Evolutionary conservation across 2,329 filamentous ascomycete species (phyloP).

Genomic region (Pseudogymnoascus sp.): DNA sequence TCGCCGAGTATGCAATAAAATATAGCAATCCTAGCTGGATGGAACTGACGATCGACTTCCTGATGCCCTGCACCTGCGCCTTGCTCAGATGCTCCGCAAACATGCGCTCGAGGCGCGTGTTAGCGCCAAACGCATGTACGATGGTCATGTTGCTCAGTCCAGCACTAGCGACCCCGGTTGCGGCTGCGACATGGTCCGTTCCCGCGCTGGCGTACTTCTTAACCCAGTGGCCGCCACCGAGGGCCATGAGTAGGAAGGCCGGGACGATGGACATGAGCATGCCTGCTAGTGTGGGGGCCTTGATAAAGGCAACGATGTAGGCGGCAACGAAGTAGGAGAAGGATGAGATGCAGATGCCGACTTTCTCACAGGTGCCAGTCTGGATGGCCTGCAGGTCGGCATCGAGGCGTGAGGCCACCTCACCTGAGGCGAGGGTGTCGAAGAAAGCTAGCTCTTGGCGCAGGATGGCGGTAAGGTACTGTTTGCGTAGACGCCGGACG

Average conservation of each 20-base stretch:
- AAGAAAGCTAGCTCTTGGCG: conserved; percentile 45
- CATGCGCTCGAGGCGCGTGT: conserved; percentile 29
- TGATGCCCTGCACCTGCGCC: conserved; percentile 34
- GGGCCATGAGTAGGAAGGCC: conserved; percentile 43
- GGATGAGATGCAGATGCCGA: conserved; percentile 46
- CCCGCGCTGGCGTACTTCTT: conserved; percentile 35
- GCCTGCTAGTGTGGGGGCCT: conserved; percentile 45
- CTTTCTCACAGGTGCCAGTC: conserved; percentile 51
- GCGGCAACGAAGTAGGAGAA: conserved; percentile 51
- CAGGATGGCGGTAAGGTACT: conserved; percentile 38
- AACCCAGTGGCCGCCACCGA: conserved; percentile 38
- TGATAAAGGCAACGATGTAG: conserved; percentile 51
- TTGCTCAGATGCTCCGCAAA: conserved; percentile 39
- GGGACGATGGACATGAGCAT: conserved; percentile 40
- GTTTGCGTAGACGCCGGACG: conserved; percentile 37
- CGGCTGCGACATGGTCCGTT: conserved; percentile 38
- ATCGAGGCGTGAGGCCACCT: conserved; percentile 46
- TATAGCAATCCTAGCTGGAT: conserved; percentile 45
- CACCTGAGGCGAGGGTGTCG: conserved; percentile 44
- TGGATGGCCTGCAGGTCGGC: conserved; percentile 50
- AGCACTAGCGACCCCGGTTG: conserved; percentile 44
- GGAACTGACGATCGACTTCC: conserved; percentile 41
- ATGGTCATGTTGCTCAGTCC: conserved; percentile 42
- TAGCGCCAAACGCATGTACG: conserved; percentile 46
- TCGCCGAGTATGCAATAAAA: conserved; percentile 51